Evolutionary conservation across 208 protist species (phyloP), one percentile per base, ranked within the genome.

Genomic region (Borovskyia barvae): DNA sequence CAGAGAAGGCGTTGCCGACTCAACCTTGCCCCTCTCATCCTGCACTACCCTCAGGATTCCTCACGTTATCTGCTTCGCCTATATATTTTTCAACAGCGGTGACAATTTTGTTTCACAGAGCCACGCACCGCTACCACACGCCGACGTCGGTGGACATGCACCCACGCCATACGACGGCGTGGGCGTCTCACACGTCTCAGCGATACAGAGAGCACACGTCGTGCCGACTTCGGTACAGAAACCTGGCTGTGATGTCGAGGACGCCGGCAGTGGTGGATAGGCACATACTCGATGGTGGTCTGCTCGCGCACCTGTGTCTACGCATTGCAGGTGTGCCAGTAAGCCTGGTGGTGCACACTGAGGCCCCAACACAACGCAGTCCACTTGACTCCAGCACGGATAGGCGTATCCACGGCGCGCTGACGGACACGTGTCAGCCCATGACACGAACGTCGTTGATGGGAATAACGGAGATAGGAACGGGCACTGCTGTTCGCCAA

Each of bases 321-420:
- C 62, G 36, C 77, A 84, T 12, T 53, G 59, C 62, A 85, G 20
- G 17, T 46, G 52, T 3, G 50, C 47, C 12, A 80, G 53, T 4
- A 80, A 17, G 7, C 32, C 47, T 1, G 43, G 19, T 0, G 62
- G 36, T 0, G 74, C 77, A 36, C 74, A 80, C 11, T 1, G 45
- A 2, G 48, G 35, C 2, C 63, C 64, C 7, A 78, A 29, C 42
- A 67, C 33, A 11, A 57, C 62, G 54, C 82, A 88, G 51, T 88
- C 81, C 5, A 66, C 52, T 17, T 62, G 19, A 7, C 54, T 63
- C 9, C 17, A 30, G 61, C 81, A 89, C 12, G 39, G 30, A 41
- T 61, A 69, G 1, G 52, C 14, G 5, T 54, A 29, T 2, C 77
- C 77, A 5, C 33, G 11, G 1, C 30, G 12, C 6, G 51, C 61